phyloP scores from a whole-genome alignment of 1,284 basidiomycete species.

The Spongiforma sp. region DNA sequence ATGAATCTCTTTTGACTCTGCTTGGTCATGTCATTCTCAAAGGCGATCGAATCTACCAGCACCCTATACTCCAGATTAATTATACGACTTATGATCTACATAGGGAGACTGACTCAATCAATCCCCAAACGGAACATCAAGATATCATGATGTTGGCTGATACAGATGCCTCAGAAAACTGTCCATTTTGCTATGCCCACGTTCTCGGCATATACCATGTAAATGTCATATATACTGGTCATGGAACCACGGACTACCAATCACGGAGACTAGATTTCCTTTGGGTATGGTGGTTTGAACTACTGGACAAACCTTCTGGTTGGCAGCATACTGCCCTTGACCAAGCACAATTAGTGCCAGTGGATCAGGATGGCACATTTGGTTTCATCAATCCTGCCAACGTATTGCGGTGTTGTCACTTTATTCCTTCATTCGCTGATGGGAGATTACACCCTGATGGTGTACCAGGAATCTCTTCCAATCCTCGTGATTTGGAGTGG shows the following conservation, averaged over 20 bases:
- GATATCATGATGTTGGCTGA: not conserved
- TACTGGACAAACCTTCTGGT: not conserved
- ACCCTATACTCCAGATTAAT: not conserved
- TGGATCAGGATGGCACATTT: not conserved
- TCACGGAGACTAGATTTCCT: not conserved
- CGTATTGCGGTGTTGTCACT: not conserved
- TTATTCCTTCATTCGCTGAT: not conserved
- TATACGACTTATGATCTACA: not conserved
- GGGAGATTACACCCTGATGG: not conserved
- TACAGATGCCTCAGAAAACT: not conserved
- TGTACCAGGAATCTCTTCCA: not conserved
- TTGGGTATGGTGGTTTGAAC: not conserved
- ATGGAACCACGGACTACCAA: not conserved
- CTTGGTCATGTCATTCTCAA: not conserved
- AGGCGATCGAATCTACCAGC: not conserved
- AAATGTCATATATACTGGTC: not conserved
- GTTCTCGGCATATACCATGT: not conserved
- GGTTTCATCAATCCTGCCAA: not conserved
- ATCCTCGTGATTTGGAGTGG: not conserved
- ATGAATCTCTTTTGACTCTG: not conserved
- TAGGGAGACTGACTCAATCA: constrained; percentile 1
- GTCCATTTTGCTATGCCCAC: not conserved
- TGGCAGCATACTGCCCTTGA: not conserved
- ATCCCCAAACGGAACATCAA: not conserved
- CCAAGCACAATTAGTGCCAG: not conserved